phyloP scores from a whole-genome alignment of 495 filamentous ascomycete species.

The Aspergillus campestris region DNA sequence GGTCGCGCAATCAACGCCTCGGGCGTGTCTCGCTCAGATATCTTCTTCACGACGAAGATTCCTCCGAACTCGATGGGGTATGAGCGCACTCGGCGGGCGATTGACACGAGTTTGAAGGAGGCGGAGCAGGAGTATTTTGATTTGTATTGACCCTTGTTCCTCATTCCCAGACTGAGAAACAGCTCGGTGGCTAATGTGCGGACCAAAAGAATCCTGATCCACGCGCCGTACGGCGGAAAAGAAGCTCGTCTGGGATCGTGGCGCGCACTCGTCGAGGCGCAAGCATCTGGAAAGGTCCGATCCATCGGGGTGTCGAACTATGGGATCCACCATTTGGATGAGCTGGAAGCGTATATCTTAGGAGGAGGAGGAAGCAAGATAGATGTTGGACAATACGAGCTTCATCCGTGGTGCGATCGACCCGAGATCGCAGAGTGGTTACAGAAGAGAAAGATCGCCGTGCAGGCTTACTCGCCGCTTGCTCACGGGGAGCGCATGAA shows the following conservation, averaged over 20 bases:
- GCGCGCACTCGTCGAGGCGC: conserved; percentile 45
- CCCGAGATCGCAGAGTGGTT: conserved; percentile 73
- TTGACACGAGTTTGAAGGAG: conserved; percentile 24
- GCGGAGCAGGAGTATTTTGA: conserved; percentile 53
- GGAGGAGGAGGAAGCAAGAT: conserved; percentile 65
- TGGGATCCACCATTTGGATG: conserved; percentile 47
- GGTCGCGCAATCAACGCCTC: conserved; percentile 39
- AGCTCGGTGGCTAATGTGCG: too few relatives aligned
- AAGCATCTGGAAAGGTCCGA: conserved; percentile 37
- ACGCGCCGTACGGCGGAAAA: conserved; percentile 47
- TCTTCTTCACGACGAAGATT: conserved; percentile 53
- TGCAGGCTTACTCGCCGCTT: conserved; percentile 76
- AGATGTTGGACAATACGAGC: conserved; percentile 76
- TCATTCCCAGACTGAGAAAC: too few relatives aligned
- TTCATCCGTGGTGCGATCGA: conserved; percentile 77
- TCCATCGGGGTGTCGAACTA: conserved; percentile 51
- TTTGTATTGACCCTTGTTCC: conserved; percentile 30
- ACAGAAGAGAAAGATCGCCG: conserved; percentile 52
- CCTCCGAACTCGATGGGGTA: conserved; percentile 44
- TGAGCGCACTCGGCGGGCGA: conserved; percentile 29
- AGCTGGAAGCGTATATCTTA: conserved; percentile 64
- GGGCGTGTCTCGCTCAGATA: conserved; percentile 30
- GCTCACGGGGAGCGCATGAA: conserved; percentile 55
- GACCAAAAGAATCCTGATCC: conserved; percentile 45
- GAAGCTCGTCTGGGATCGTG: conserved; percentile 38